Conservation (phyloP, 139 green algal species). For the Chlorella sp. region DNA sequence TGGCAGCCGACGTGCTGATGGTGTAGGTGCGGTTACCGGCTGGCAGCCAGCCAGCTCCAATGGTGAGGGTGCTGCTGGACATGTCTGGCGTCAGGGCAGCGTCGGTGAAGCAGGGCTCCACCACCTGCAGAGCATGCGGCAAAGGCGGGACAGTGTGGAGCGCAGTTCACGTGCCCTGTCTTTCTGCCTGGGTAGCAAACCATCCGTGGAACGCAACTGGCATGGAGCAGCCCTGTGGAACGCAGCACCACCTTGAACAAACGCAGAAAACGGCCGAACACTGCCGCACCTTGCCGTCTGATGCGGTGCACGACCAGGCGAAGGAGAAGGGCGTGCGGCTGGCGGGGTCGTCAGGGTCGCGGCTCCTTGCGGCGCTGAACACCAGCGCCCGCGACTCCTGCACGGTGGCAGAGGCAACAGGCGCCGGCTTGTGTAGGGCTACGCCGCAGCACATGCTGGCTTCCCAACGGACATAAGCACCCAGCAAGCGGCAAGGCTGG, state of each 20-base stretch:
- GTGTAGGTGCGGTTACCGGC: background rate
- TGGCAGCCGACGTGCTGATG: background rate
- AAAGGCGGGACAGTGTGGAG: background rate
- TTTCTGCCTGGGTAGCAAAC: too few species aligned
- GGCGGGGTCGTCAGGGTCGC: background rate
- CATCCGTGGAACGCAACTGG: too few species aligned
- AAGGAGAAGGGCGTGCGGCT: background rate
- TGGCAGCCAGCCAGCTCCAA: background rate
- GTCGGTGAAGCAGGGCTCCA: background rate
- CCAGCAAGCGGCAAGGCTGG: background rate
- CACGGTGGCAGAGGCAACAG: background rate
- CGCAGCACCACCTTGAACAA: too few species aligned
- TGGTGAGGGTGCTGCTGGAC: background rate
- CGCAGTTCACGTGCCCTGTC: background rate
- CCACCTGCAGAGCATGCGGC: background rate
- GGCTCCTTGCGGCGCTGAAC: background rate
- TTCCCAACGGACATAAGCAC: background rate
- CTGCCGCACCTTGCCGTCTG: background rate
- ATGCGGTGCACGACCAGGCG: background rate
- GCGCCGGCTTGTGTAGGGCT: background rate
- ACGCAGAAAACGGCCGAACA: too few species aligned
- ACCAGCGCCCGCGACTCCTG: background rate
- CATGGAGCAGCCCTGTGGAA: too few species aligned
- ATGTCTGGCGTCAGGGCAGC: background rate
- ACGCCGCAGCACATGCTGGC: background rate